Evolutionary conservation across 148 eudicot species (phyloP).

Genomic region (Pouteria glomerata): DNA sequence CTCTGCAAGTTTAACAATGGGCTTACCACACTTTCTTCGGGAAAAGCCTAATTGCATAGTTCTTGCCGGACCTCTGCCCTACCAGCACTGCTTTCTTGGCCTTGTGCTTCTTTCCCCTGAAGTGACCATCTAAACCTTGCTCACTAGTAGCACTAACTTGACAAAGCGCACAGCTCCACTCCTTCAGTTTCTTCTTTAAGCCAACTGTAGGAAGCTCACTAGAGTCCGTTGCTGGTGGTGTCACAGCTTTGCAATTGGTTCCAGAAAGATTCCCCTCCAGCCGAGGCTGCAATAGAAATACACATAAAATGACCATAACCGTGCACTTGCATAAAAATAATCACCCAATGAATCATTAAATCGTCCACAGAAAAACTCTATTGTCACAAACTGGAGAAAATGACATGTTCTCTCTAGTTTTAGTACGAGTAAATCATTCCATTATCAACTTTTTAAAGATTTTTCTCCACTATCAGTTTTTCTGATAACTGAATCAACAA

Average conservation of each 20-base stretch:
- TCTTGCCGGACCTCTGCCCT: slow-evolving; percentile 24
- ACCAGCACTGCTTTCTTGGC: slow-evolving; percentile 30
- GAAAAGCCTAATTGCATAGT: slow-evolving; percentile 30
- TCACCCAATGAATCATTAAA: background rate
- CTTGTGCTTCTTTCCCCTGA: slow-evolving; percentile 68
- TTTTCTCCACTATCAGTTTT: background rate
- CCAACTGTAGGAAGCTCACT: slow-evolving; percentile 13
- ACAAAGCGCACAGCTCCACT: slow-evolving; percentile 63
- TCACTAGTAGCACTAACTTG: slow-evolving; percentile 45
- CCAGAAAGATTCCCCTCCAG: slow-evolving; percentile 30
- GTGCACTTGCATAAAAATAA: background rate
- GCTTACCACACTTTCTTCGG: slow-evolving; percentile 24
- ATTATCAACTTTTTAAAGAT: background rate
- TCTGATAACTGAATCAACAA: background rate
- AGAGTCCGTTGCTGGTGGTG: slow-evolving; percentile 20
- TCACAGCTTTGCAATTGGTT: slow-evolving; percentile 46
- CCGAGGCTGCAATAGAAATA: slow-evolving; percentile 45
- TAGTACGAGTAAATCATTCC: background rate
- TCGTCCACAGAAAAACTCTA: background rate
- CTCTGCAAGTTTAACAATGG: background rate
- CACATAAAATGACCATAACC: slow-evolving; percentile 10
- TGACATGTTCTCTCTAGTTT: background rate
- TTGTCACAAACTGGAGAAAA: background rate
- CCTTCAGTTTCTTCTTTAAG: slow-evolving; percentile 34
- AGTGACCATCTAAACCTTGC: slow-evolving; percentile 42